Percentiles rank a stretch among this genome's conserved stretches.
These are phyloP conservation scores for Malus hybrid DNA, from an alignment of 331 rosid genomes.

Conservation along the genomic window DNA sequence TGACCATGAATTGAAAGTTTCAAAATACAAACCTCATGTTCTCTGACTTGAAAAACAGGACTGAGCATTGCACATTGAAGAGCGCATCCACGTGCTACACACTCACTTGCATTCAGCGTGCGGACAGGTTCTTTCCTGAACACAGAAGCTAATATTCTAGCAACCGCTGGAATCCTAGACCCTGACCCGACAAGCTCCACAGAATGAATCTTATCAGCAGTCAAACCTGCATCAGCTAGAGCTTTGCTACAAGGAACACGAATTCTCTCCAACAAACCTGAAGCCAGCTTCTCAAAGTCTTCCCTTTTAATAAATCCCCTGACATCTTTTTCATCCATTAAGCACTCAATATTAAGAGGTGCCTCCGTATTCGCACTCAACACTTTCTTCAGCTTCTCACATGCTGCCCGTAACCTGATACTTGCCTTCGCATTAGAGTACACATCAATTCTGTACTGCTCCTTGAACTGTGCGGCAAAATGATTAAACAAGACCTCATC, in stretches of 20 bases:
- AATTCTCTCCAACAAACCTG: slow-evolving; percentile 60
- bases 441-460: slow-evolving; percentile 63
- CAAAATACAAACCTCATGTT: slow-evolving; percentile 67
- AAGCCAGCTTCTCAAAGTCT: slow-evolving; percentile 78
- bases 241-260: slow-evolving; percentile 60
- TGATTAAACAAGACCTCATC: slow-evolving; percentile 81
- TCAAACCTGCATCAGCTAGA: slow-evolving; percentile 56
- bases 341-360: slow-evolving; percentile 86
- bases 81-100: slow-evolving; percentile 98
- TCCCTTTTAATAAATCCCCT: slow-evolving; percentile 85
- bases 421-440: slow-evolving; percentile 73
- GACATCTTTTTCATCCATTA: slow-evolving; percentile 99
- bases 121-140: slow-evolving; percentile 80
- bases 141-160: slow-evolving; percentile 47
- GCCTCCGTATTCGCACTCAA: slow-evolving; percentile 95
- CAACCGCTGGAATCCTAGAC: slow-evolving; percentile 81
- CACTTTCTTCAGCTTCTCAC: slow-evolving; percentile 94
- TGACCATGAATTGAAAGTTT: slow-evolving; percentile 4
- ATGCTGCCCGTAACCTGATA: slow-evolving; percentile 68
- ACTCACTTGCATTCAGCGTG: slow-evolving; percentile 87
- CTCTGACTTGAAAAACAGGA: slow-evolving; percentile 75
- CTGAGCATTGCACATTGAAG: slow-evolving; percentile 98
- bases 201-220: slow-evolving; percentile 53
- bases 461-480: slow-evolving; percentile 67
- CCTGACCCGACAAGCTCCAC: slow-evolving; percentile 97